Evolutionary conservation across 176 grass and related monocot species (phyloP), one percentile per base, ranked within the genome.

Genomic region (Bothriochloa decipiens): DNA sequence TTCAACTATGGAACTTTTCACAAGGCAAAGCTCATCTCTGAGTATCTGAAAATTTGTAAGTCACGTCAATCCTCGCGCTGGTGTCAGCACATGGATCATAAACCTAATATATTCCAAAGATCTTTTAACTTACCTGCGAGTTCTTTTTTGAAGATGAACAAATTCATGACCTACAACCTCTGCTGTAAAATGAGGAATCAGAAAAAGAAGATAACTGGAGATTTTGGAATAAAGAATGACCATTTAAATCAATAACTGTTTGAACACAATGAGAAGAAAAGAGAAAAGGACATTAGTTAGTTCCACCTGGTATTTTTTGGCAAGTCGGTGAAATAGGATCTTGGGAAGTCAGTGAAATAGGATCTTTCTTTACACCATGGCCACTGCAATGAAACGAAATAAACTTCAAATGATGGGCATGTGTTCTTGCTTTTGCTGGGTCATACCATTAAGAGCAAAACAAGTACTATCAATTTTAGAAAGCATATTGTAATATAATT

Each of bases 11-110:
- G 29, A 41, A 58, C 36, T 69, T 47, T 86, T 92, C 47, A 84
- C 40, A 73, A 86, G 64, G 86, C 84, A 87, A 97, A 97, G 72
- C 88, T 94, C 90, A 97, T 97, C 83, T 94, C 92, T 2, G 92
- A 94, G 78, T 97, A 94, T 87, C 95, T 97, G 84, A 47, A 32
- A 81, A 85, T 85, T 65, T 43, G 71, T 35, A 79, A 75, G 25
- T 72, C 35, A 84, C 60, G 65, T 81, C 23, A 80, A 86, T 39
- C 85, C 8, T 26, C 76, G 65, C 43, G 65, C 29, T 49, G 41
- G 10, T 41, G 27, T 41, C 40, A 88, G 74, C 32, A 65, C 11
- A 81, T 45, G 36, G n/a, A 63, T 13, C 65, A 64, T 23, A 79
- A 3, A 57, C 74, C 53, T 78, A 71, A 70, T 7, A 72, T 60